These are phyloP conservation scores for Talaromyces verruculosus DNA, from an alignment of 2,329 filamentous ascomycete genomes.

Conservation along the genomic window DNA sequence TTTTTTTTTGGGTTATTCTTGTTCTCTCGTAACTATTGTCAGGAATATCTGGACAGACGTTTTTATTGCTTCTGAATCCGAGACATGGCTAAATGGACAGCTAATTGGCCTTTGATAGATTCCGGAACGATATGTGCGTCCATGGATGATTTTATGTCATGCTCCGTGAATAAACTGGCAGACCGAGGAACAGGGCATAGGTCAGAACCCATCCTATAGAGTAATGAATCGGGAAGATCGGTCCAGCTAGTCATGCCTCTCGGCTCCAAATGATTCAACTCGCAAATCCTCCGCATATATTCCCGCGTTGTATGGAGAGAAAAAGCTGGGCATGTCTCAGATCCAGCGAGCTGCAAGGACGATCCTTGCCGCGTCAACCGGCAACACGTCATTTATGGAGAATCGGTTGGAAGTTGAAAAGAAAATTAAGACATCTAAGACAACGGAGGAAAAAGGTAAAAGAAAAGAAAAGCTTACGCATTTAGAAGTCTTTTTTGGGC, in stretches of 20 bases:
- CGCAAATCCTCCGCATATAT: background rate
- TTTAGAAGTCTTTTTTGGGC: background rate
- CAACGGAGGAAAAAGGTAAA: background rate
- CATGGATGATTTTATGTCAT: background rate
- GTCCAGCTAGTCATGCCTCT: background rate
- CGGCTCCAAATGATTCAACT: background rate
- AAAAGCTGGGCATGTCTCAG: constrained; percentile 8
- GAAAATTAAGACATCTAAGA: background rate
- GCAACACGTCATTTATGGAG: constrained; percentile 7
- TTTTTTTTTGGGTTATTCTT: background rate
- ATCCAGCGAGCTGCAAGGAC: background rate
- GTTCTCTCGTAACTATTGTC: background rate
- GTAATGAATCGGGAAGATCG: background rate
- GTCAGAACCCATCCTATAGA: background rate
- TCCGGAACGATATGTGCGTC: background rate
- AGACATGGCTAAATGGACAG: background rate
- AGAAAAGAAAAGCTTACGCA: background rate
- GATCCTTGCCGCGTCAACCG: background rate
- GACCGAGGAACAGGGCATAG: background rate
- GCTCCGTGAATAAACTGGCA: too few relatives aligned
- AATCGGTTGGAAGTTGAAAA: background rate
- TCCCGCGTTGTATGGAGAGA: background rate
- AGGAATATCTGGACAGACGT: background rate
- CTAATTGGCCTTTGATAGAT: too few relatives aligned
- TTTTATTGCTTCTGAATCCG: too few relatives aligned